Percentiles rank a stretch among this genome's conserved stretches.
phyloP scores from a whole-genome alignment of 768 basidiomycete genomes.

The Suillus variegatus region DNA sequence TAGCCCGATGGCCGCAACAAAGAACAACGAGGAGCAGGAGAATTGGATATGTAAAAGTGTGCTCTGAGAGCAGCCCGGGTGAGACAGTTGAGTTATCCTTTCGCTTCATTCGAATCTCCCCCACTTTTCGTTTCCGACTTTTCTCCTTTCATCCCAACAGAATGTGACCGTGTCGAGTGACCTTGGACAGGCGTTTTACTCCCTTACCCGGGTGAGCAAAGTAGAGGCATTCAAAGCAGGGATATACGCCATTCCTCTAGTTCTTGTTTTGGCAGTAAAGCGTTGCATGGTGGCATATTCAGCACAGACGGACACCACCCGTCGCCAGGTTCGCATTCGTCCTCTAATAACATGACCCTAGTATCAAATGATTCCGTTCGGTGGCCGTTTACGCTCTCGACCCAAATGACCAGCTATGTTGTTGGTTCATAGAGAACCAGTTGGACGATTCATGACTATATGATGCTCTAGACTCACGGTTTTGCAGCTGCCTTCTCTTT shows the following conservation, averaged over 20 bases:
- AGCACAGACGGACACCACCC: not conserved
- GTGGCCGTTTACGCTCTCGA: not conserved
- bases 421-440: not conserved
- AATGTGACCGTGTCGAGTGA: not conserved
- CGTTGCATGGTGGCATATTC: not conserved
- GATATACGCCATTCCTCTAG: not conserved
- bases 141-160: not conserved
- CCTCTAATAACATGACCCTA: not conserved
- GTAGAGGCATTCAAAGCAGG: not conserved
- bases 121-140: not conserved
- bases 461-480: not conserved
- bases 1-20: not conserved
- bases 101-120: not conserved
- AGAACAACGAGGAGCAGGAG: not conserved
- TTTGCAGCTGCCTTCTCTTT: not conserved
- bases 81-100: not conserved
- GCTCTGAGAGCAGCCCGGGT: not conserved
- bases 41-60: not conserved
- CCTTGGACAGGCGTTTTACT: not conserved
- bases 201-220: not conserved
- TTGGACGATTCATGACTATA: not conserved
- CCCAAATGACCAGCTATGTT: not conserved
- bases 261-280: not conserved
- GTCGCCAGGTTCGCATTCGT: not conserved
- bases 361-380: not conserved